Conservation (phyloP, 1,284 basidiomycete species). For the Microbotryum violaceum region DNA sequence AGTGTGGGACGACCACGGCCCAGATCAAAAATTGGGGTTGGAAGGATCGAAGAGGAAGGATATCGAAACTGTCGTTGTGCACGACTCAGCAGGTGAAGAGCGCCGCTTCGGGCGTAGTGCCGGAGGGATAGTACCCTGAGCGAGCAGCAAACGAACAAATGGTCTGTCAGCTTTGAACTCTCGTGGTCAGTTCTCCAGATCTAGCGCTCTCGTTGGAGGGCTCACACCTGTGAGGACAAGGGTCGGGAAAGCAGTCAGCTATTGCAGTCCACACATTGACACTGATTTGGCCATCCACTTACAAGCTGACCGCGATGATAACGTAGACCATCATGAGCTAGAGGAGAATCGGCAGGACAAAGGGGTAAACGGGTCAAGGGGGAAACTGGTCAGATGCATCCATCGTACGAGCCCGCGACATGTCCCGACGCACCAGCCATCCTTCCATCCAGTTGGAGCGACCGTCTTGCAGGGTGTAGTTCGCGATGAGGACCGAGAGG, state of each 20-base stretch:
- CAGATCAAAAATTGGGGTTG: too few species aligned
- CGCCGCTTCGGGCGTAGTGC: background rate
- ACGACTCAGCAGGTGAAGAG: conserved; percentile 3
- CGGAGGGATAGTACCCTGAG: background rate
- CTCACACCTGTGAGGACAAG: too few species aligned
- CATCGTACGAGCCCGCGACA: conserved; percentile 2
- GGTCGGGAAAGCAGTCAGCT: too few species aligned
- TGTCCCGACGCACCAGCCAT: conserved; percentile 12
- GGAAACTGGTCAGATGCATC: background rate
- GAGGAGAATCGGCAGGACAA: background rate
- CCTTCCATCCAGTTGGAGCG: conserved; percentile 47
- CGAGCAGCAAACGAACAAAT: conserved; percentile 31
- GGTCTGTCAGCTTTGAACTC: too few species aligned
- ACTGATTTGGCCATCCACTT: conserved; percentile 33
- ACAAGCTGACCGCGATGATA: conserved; percentile 47
- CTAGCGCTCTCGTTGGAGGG: too few species aligned
- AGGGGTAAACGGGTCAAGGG: background rate
- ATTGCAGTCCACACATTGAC: too few species aligned
- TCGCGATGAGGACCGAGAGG: conserved; percentile 33
- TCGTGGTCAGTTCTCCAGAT: too few species aligned
- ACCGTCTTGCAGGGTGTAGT: conserved; percentile 26
- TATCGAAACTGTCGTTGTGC: too few species aligned
- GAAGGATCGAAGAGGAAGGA: too few species aligned
- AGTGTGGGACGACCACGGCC: too few species aligned
- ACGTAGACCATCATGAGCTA: conserved; percentile 39